Percentiles rank a stretch among this genome's conserved stretches.
Evolutionary conservation across 1,139 yeast genomes (phyloP).

Genomic region (Yamadazyma pseudoaaseri): DNA sequence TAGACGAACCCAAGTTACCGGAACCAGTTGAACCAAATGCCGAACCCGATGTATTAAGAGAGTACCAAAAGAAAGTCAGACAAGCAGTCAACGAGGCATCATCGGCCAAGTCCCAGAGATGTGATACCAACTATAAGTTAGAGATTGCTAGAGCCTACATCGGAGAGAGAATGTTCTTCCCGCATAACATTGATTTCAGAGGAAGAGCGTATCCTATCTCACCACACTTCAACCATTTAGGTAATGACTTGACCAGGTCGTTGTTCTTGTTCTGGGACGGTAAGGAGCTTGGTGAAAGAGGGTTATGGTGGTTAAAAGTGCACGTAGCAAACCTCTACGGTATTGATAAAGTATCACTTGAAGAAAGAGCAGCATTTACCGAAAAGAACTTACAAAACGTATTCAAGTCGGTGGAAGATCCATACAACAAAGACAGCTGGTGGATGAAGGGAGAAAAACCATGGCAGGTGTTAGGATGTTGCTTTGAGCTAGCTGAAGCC

Average conservation of each 20-base stretch:
- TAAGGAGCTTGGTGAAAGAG: conserved; percentile 67
- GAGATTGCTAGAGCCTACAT: conserved; percentile 93
- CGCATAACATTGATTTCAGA: conserved; percentile 91
- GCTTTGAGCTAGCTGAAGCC: conserved; percentile 78
- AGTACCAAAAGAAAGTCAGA: conserved; percentile 64
- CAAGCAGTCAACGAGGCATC: conserved; percentile 59
- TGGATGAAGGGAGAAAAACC: conserved; percentile 92
- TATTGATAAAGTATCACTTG: conserved; percentile 76
- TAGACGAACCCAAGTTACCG: conserved; percentile 57
- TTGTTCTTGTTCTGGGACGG: conserved; percentile 89
- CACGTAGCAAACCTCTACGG: conserved; percentile 91
- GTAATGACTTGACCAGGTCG: conserved; percentile 88
- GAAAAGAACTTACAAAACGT: conserved; percentile 66
- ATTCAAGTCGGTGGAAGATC: conserved; percentile 67
- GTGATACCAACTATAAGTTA: conserved; percentile 88
- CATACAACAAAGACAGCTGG: conserved; percentile 62
- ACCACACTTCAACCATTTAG: conserved; percentile 77
- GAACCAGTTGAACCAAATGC: conserved; percentile 62
- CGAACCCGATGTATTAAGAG: conserved; percentile 71
- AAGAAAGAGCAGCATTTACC: conserved; percentile 72
- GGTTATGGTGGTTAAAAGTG: conserved; percentile 84
- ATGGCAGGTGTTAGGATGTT: conserved; percentile 90
- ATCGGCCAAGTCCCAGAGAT: conserved; percentile 77
- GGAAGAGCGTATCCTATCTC: conserved; percentile 96
- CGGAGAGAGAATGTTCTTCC: conserved; percentile 88